Conservation (phyloP, 1,139 yeast species). For the Kodamaea arcana region DNA sequence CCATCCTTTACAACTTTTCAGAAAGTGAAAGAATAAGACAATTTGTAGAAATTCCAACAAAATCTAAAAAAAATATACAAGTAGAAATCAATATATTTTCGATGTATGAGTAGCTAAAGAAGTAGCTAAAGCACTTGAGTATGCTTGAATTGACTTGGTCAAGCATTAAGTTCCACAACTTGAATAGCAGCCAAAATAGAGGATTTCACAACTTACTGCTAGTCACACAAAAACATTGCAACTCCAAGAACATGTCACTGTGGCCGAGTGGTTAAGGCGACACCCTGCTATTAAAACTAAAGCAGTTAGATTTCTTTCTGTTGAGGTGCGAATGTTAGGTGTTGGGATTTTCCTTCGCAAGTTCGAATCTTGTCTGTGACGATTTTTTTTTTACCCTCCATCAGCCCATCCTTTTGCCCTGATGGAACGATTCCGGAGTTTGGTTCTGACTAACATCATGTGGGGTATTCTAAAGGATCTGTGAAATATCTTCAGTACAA, state of each 20-base stretch:
- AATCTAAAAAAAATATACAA: no score
- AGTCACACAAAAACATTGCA: no score
- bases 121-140: no score
- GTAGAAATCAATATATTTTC: no score
- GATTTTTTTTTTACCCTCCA: conserved; percentile 30
- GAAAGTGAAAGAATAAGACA: no score
- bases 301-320: conserved; percentile 23
- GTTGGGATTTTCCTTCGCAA: conserved; percentile 85
- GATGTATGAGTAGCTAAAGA: no score
- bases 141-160: no score
- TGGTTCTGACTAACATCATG: not conserved
- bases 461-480: not conserved
- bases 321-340: conserved; percentile 34
- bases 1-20: no score
- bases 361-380: conserved; percentile 89
- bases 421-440: not conserved
- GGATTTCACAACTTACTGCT: no score
- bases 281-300: conserved; percentile 18
- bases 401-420: not conserved
- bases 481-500: not conserved
- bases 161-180: no score
- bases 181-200: no score
- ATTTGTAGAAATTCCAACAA: no score
- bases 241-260: conserved; percentile 11
- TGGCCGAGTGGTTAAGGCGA: conserved; percentile 28